A percentile compares a stretch with the other conserved stretches of the same genome.
These are phyloP conservation scores for Metarhizium album DNA, from an alignment of 2,329 filamentous ascomycete genomes.

Conservation along the genomic window DNA sequence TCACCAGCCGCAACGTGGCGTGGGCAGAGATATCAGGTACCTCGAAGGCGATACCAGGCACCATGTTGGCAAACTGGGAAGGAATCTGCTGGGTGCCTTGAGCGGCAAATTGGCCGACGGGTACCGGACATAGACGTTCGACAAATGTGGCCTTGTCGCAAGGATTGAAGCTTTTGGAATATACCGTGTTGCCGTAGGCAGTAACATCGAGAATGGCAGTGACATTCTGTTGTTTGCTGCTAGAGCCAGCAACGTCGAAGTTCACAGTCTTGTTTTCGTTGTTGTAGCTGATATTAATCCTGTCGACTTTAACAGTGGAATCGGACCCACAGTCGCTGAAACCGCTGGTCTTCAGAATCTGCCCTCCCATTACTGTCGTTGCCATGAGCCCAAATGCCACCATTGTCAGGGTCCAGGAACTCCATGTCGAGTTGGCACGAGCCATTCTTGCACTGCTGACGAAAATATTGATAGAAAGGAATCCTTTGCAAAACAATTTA, in stretches of 20 bases:
- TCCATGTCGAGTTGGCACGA: constrained; percentile 19
- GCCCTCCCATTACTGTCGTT: constrained; percentile 46
- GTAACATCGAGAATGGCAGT: constrained; percentile 63
- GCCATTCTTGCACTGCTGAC: constrained; percentile 21
- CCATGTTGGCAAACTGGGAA: constrained; percentile 56
- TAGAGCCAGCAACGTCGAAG: constrained; percentile 77
- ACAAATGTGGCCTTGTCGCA: constrained; percentile 60
- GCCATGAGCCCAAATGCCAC: constrained; percentile 25
- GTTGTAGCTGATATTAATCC: constrained; percentile 70
- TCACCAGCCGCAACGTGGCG: constrained; percentile 66
- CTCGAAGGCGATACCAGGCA: constrained; percentile 81
- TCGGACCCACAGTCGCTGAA: constrained; percentile 59
- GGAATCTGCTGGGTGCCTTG: constrained; percentile 63
- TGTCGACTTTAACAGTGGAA: constrained; percentile 54
- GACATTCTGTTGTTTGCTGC: constrained; percentile 65
- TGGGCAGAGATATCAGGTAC: constrained; percentile 83
- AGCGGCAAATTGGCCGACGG: constrained; percentile 63
- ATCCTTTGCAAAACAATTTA: neutral
- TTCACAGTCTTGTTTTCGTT: constrained; percentile 58
- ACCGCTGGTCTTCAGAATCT: constrained; percentile 70
- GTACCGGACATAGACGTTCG: constrained; percentile 73
- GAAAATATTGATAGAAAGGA: constrained; percentile 9
- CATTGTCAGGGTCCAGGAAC: constrained; percentile 17
- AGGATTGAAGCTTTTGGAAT: constrained; percentile 71
- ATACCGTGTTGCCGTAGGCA: constrained; percentile 77